Conservation (phyloP, 805 yeast genomes). For the Ogataea pilisensis region DNA sequence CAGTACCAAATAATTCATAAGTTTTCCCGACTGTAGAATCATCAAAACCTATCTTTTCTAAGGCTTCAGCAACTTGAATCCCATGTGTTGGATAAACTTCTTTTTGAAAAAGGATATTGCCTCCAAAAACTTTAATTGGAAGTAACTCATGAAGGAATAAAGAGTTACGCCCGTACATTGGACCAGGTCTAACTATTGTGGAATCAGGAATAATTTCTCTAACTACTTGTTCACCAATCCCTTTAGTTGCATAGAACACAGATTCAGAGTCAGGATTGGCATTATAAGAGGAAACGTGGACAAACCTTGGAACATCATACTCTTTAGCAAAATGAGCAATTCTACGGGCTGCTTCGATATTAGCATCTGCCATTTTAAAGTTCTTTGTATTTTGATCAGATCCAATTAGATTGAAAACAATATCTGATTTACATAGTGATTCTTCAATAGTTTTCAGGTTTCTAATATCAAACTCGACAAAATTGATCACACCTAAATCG, state of each 20-base stretch:
- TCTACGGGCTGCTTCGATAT: conserved; percentile 74
- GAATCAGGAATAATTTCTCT: conserved; percentile 65
- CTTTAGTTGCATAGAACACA: conserved; percentile 74
- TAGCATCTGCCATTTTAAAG: conserved; percentile 78
- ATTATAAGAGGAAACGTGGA: conserved; percentile 77
- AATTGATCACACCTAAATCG: conserved; percentile 83
- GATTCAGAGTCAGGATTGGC: conserved; percentile 68
- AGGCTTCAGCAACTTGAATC: conserved; percentile 70
- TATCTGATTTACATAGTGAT: conserved; percentile 74
- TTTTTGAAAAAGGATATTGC: conserved; percentile 61
- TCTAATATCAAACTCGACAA: conserved; percentile 77
- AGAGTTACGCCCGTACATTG: conserved; percentile 74
- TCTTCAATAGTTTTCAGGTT: conserved; percentile 73
- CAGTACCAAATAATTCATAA: conserved; percentile 73
- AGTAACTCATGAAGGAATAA: conserved; percentile 57
- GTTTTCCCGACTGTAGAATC: conserved; percentile 76
- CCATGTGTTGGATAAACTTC: conserved; percentile 75
- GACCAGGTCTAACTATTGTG: conserved; percentile 83
- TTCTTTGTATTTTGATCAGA: conserved; percentile 73
- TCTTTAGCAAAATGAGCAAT: conserved; percentile 69
- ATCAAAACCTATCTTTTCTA: conserved; percentile 75
- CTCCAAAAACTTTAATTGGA: conserved; percentile 53
- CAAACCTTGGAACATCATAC: conserved; percentile 65
- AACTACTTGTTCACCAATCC: conserved; percentile 69
- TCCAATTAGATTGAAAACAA: conserved; percentile 77